These are phyloP conservation scores for Barnettozyma wickerhamii DNA, from an alignment of 805 yeast genomes.

Conservation along the genomic window DNA sequence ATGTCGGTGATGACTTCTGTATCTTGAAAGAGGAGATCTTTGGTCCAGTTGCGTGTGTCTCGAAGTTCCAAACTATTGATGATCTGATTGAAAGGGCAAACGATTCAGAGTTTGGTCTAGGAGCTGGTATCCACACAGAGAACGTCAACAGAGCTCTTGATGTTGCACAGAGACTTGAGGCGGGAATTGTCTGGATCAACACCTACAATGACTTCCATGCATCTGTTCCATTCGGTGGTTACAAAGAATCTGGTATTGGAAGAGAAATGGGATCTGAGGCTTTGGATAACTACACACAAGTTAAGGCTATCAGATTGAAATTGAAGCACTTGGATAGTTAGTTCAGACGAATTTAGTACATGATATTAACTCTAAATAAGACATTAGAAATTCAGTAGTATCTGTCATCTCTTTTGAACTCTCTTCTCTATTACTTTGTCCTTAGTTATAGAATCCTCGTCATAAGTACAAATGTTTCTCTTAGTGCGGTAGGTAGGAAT, in stretches of 20 bases:
- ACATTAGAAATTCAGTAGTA: too few species aligned
- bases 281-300: conserved; percentile 69
- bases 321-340: conserved; percentile 8
- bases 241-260: conserved; percentile 76
- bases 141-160: conserved; percentile 56
- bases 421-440: too few species aligned
- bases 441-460: too few species aligned
- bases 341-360: too few species aligned
- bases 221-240: conserved; percentile 79
- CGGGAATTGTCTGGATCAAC: conserved; percentile 80
- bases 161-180: conserved; percentile 59
- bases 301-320: conserved; percentile 67
- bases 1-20: conserved; percentile 56
- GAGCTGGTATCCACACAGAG: conserved; percentile 75
- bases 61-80: conserved; percentile 63
- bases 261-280: conserved; percentile 85
- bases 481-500: too few species aligned
- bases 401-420: too few species aligned
- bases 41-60: conserved; percentile 72
- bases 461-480: too few species aligned
- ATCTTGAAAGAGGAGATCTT: conserved; percentile 73
- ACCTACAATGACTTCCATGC: conserved; percentile 76
- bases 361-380: too few species aligned
- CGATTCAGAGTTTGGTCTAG: conserved; percentile 70
- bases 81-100: conserved; percentile 66